Evolutionary conservation across 2,329 filamentous ascomycete species (phyloP).

Genomic region (Colletotrichum cereale): DNA sequence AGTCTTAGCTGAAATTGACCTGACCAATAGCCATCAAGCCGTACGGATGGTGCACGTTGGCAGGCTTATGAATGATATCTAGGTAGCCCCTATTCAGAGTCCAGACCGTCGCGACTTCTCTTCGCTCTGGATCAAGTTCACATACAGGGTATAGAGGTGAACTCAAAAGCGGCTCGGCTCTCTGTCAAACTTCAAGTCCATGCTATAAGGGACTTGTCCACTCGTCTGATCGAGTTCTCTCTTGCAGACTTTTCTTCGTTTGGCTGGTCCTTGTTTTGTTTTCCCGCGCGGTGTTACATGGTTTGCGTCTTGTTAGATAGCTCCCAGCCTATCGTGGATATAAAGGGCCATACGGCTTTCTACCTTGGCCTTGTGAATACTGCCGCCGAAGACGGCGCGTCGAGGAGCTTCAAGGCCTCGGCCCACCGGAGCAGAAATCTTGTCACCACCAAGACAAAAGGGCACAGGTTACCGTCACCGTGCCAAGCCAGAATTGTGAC

Average conservation of each 20-base stretch:
- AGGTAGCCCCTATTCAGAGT: no score
- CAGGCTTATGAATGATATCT: no score
- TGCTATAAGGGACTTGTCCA: constrained; percentile 11
- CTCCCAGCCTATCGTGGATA: constrained; percentile 14
- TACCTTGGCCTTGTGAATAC: constrained; percentile 35
- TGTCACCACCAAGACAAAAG: constrained; percentile 46
- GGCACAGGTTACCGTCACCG: constrained; percentile 49
- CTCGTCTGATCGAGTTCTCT: constrained; percentile 22
- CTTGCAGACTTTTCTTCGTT: constrained; percentile 27
- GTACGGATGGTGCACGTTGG: no score
- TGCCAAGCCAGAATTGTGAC: constrained; percentile 47
- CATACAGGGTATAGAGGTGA: not conserved
- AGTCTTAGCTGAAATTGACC: no score
- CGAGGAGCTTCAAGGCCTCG: no score
- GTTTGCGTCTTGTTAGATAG: not conserved
- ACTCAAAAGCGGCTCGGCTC: constrained; percentile 5
- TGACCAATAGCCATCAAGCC: no score
- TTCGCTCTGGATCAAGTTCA: no score
- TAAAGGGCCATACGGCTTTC: constrained; percentile 44
- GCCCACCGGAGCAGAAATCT: no score
- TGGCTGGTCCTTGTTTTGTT: constrained; percentile 26
- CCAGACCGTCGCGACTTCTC: no score
- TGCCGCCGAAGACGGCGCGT: no score
- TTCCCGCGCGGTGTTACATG: not conserved
- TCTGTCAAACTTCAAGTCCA: not conserved